Conservation (phyloP, 1,284 basidiomycete genomes). For the Trametes versicolor region DNA sequence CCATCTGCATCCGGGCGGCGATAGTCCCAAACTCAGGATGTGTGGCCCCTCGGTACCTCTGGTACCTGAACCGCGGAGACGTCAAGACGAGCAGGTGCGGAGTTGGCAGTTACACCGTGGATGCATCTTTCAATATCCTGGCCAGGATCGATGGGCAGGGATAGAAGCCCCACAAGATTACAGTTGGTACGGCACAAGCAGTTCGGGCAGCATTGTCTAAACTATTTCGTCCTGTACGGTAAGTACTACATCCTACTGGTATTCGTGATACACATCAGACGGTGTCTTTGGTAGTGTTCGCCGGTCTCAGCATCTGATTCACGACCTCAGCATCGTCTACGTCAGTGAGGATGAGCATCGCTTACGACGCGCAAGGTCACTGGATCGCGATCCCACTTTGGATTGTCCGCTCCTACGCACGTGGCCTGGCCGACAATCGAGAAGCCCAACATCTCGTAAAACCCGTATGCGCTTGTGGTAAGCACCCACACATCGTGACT, state of each 20-base stretch:
- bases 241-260: too few species aligned
- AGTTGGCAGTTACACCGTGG: too few species aligned
- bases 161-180: too few species aligned
- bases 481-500: conserved; percentile 17
- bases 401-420: conserved; percentile 24
- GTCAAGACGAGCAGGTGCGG: too few species aligned
- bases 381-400: conserved; percentile 22
- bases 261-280: neutral
- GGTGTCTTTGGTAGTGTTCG: neutral
- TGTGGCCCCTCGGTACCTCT: too few species aligned
- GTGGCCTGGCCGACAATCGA: conserved; percentile 1
- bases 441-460: conserved; percentile 30
- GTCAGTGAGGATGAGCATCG: neutral
- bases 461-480: conserved; percentile 16
- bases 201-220: neutral
- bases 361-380: conserved; percentile 15
- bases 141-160: too few species aligned
- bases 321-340: neutral
- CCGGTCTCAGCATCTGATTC: neutral
- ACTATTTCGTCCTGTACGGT: neutral
- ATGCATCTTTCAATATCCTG: too few species aligned
- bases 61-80: too few species aligned
- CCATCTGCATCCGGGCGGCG: too few species aligned
- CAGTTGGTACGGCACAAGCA: too few species aligned
- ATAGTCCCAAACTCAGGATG: too few species aligned